A percentile compares a stretch with the other conserved stretches of the same genome.
phyloP scores from a whole-genome alignment of 140 eudicot genomes.

The Stevia rebaudiana region DNA sequence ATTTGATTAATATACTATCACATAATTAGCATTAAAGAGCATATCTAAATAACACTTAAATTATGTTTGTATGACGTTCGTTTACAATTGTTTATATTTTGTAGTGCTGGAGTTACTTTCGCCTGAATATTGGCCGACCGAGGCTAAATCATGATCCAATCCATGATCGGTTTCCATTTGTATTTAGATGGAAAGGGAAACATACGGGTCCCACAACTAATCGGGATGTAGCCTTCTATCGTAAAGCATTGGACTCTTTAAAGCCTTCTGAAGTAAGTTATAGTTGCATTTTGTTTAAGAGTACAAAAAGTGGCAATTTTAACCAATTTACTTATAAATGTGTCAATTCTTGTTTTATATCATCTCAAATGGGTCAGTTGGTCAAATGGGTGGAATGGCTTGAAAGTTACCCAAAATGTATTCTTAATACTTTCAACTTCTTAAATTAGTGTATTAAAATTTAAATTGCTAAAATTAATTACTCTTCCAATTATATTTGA shows the following conservation, averaged over 20 bases:
- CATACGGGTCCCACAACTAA: conserved; percentile 82
- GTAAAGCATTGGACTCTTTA: conserved; percentile 76
- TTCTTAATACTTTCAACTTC: neutral
- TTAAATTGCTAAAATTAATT: neutral
- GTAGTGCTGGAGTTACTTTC: conserved; percentile 99
- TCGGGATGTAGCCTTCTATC: conserved; percentile 86
- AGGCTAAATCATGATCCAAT: conserved; percentile 76
- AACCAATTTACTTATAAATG: neutral
- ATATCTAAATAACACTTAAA: neutral
- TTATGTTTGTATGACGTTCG: conserved; percentile 2
- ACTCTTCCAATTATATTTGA: neutral
- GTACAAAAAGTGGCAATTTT: neutral
- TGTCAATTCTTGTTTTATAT: neutral
- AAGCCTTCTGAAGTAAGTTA: conserved; percentile 77
- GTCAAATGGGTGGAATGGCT: neutral
- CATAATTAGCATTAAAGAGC: conserved; percentile 4
- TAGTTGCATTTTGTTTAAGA: neutral
- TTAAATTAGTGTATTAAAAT: neutral
- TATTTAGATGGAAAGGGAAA: conserved; percentile 96
- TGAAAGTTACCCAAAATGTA: neutral
- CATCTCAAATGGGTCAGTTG: neutral
- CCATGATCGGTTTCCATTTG: conserved; percentile 86
- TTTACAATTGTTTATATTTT: conserved; percentile 13
- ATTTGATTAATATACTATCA: neutral
- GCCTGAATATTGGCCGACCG: conserved; percentile 86